phyloP scores from a whole-genome alignment of 2,329 filamentous ascomycete genomes.

The Penicillium sp. region DNA sequence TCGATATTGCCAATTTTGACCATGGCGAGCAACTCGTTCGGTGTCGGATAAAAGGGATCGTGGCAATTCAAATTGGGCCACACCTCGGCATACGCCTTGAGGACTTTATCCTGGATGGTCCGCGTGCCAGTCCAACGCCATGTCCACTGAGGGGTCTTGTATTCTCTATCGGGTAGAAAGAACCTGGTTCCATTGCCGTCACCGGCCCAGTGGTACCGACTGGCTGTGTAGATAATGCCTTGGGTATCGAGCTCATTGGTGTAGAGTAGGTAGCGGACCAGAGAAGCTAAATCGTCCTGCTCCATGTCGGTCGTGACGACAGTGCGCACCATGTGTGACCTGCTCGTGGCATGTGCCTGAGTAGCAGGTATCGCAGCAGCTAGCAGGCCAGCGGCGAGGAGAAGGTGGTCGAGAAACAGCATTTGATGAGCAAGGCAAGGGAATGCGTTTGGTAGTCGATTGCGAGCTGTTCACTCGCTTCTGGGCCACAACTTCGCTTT shows the following conservation, averaged over 20 bases:
- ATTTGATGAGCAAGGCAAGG: neutral
- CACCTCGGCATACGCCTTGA: conserved; percentile 14
- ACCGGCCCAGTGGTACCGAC: conserved; percentile 23
- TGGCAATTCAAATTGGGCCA: conserved; percentile 14
- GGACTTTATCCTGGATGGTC: conserved; percentile 14
- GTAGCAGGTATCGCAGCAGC: neutral
- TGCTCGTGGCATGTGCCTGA: neutral
- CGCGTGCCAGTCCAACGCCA: conserved; percentile 16
- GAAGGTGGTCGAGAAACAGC: neutral
- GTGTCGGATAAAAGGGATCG: conserved; percentile 14
- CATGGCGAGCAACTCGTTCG: conserved; percentile 10
- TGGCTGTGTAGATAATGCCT: conserved; percentile 24
- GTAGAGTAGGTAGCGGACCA: conserved; percentile 18
- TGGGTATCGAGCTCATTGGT: conserved; percentile 25
- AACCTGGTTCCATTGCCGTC: conserved; percentile 21
- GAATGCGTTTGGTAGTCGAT: neutral
- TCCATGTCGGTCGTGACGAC: conserved; percentile 18
- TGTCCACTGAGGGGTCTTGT: conserved; percentile 4
- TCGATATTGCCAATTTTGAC: conserved; percentile 18
- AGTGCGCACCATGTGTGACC: conserved; percentile 9
- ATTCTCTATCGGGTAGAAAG: conserved; percentile 4
- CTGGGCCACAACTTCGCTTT: too few species aligned
- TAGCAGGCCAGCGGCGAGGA: neutral
- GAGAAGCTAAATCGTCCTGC: conserved; percentile 17
- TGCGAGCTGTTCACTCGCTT: too few species aligned